phyloP scores from a whole-genome alignment of 2,329 filamentous ascomycete genomes.

The Annulohypoxylon truncatum region DNA sequence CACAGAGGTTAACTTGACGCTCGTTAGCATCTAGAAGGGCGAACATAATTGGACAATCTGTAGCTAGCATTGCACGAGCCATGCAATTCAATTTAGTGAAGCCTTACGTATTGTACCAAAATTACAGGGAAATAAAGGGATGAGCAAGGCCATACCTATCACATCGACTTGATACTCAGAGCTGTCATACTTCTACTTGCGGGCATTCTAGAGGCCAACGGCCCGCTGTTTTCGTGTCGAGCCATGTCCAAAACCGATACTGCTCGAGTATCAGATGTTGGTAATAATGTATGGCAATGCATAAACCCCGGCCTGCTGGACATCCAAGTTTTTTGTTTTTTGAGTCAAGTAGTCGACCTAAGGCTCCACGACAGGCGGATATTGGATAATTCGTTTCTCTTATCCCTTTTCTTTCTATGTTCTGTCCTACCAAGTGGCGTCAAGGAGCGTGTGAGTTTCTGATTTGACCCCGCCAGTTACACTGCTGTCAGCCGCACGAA shows the following conservation, averaged over 20 bases:
- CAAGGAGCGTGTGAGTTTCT: background rate
- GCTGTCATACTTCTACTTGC: background rate
- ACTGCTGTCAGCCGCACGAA: slow-evolving; percentile 19
- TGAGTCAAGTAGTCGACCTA: slow-evolving; percentile 13
- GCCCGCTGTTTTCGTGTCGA: slow-evolving; percentile 19
- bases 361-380: slow-evolving; percentile 33
- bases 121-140: slow-evolving; percentile 3
- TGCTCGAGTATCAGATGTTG: background rate
- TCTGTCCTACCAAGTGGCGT: slow-evolving; percentile 21
- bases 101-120: slow-evolving; percentile 4
- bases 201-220: slow-evolving; percentile 7
- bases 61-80: slow-evolving; percentile 5
- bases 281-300: slow-evolving; percentile 9
- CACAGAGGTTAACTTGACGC: background rate
- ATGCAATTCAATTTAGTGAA: slow-evolving; percentile 11
- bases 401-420: slow-evolving; percentile 2
- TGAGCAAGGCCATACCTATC: background rate
- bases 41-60: background rate
- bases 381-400: slow-evolving; percentile 21
- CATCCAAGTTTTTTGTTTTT: slow-evolving; percentile 29
- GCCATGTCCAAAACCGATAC: slow-evolving; percentile 7
- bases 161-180: background rate
- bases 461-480: slow-evolving; percentile 23
- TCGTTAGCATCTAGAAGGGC: background rate
- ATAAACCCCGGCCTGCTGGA: slow-evolving; percentile 14